Evolutionary conservation across 2,329 filamentous ascomycete genomes (phyloP).

Genomic region (Paecilomyces niveus): DNA sequence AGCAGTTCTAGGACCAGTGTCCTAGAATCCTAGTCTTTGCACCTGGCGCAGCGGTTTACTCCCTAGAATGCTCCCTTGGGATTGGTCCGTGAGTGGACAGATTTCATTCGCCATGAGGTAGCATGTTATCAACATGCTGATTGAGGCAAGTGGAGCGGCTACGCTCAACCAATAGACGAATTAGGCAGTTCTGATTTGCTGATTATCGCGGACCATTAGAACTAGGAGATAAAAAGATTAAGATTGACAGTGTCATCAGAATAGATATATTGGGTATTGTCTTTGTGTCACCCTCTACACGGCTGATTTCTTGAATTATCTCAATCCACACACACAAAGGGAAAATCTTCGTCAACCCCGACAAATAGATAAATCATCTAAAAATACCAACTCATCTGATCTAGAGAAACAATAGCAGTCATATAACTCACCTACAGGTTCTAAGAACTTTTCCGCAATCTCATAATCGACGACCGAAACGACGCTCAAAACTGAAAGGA

Average conservation of each 20-base stretch:
- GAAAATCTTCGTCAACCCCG: background rate
- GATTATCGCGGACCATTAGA: too few relatives aligned
- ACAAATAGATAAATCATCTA: background rate
- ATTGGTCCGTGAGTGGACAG: too few relatives aligned
- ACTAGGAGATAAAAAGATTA: background rate
- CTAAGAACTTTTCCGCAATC: background rate
- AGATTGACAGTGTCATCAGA: background rate
- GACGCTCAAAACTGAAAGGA: background rate
- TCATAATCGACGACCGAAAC: background rate
- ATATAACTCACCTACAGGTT: background rate
- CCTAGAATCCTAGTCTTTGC: too few relatives aligned
- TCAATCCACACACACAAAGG: background rate
- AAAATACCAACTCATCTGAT: background rate
- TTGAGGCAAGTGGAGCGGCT: too few relatives aligned
- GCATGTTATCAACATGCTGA: too few relatives aligned
- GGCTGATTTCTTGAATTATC: background rate
- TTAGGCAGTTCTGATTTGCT: too few relatives aligned
- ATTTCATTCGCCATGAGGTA: too few relatives aligned
- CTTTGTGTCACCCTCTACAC: background rate
- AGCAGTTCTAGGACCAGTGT: too few relatives aligned
- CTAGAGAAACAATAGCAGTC: background rate
- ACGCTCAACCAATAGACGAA: too few relatives aligned
- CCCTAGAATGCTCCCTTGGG: too few relatives aligned
- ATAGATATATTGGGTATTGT: background rate
- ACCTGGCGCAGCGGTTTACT: too few relatives aligned